These are phyloP conservation scores for Euphrasia arctica DNA, from an alignment of 305 asterid genomes.

Conservation along the genomic window DNA sequence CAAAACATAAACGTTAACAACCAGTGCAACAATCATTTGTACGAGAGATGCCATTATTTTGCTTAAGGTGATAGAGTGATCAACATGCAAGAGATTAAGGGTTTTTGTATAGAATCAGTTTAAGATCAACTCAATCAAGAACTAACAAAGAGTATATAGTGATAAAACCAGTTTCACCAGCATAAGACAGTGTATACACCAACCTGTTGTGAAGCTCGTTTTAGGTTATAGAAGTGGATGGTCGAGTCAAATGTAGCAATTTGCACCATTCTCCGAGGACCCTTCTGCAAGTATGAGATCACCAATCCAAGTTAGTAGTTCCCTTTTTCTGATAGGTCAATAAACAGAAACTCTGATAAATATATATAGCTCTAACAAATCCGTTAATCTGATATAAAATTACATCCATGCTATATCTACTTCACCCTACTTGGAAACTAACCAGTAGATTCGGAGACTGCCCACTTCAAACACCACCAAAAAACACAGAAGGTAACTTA, in stretches of 20 bases:
- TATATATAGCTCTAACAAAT: conserved; percentile 2
- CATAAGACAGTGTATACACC: conserved; percentile 17
- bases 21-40: conserved; percentile 16
- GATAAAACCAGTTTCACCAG: conserved; percentile 12
- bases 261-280: conserved; percentile 88
- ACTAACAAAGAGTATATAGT: conserved; percentile 4
- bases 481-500: conserved; percentile 17
- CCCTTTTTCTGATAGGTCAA: conserved; percentile 21
- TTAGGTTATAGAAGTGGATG: conserved; percentile 92
- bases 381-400: conserved; percentile 8
- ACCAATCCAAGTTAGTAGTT: conserved; percentile 19
- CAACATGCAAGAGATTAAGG: background rate
- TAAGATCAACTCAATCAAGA: conserved; percentile 17
- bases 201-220: conserved; percentile 93
- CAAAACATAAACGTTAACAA: conserved; percentile 27
- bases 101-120: conserved; percentile 14
- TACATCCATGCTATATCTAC: background rate
- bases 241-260: conserved; percentile 96
- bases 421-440: conserved; percentile 15
- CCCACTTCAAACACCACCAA: conserved; percentile 18
- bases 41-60: conserved; percentile 18
- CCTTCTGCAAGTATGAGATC: conserved; percentile 64
- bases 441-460: conserved; percentile 17
- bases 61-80: background rate
- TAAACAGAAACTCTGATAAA: conserved; percentile 16